Base-by-base conservation (phyloP, 805 yeast genomes). In the Saturnispora galanensis region DNA sequence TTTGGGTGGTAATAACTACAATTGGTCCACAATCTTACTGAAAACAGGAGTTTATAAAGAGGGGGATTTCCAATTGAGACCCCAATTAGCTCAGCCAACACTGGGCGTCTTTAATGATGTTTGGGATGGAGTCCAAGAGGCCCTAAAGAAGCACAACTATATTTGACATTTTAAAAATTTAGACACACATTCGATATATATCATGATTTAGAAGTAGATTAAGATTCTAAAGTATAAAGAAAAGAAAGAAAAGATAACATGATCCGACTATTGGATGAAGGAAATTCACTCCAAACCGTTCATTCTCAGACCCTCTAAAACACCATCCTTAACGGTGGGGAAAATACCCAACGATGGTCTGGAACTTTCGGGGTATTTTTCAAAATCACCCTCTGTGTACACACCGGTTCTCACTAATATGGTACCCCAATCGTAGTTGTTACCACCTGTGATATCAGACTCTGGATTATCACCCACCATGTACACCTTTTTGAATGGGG, bases 401-500 rank as follows among this genome's bases (percentile, higher is more conserved):
- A 93, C 97, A 1, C 98, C 98, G 0, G 97, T 84, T 50, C 80
- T 70, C 21, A 93, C 86, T 38, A 93, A 71, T 32, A 87, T 74
- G 10, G 93, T 79, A 40, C 82, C 77, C 97, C 97, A 93, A 3
- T 96, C 95, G 58, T 81, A 79, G 41, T 68, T 67, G 54, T 83
- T 81, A 5, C 96, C 98, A 0, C 98, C 98, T 45, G 73, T 71
- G 44, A 93, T 93, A 59, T 93, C 98, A 41, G 88, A 77, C 28
- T 81, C 93, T 4, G 97, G 97, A 61, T 93, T 93, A 64, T 93
- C 98, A 28, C 98, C 98, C 31, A 93, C 86, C 98, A 93, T 93
- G 64, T 72, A 89, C 2, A 93, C 82, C n/a, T 72, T 63, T 32
- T 68, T 65, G 53, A 83, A 69, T n/a, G 75, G 78, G 0, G 72